These are phyloP conservation scores for Saccharomycopsis schoenii DNA, from an alignment of 805 yeast genomes.

Conservation along the genomic window DNA sequence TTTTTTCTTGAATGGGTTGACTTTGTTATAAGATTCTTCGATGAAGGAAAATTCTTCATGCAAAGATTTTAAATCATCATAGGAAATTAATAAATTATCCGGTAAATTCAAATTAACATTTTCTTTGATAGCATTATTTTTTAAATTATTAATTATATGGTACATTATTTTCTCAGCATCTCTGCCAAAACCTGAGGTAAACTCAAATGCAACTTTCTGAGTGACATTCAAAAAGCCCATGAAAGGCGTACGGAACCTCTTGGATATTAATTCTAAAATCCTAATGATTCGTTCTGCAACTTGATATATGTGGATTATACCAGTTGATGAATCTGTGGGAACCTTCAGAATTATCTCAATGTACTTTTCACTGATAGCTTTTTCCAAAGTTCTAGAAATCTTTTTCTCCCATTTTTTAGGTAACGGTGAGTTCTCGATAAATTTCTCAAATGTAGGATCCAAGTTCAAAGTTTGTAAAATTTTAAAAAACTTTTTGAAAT, in stretches of 20 bases:
- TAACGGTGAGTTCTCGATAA: conserved; percentile 27
- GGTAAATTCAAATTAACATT: conserved; percentile 21
- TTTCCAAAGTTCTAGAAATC: conserved; percentile 28
- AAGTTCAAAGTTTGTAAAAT: conserved; percentile 40
- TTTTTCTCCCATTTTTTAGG: conserved; percentile 35
- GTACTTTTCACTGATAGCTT: conserved; percentile 36
- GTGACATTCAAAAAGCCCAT: conserved; percentile 48
- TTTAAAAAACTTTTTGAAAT: conserved; percentile 42
- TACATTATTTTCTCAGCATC: conserved; percentile 43
- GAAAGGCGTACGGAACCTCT: conserved; percentile 50
- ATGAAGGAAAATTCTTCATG: conserved; percentile 46
- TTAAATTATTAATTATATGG: conserved; percentile 35
- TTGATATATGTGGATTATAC: conserved; percentile 44
- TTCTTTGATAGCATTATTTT: conserved; percentile 22
- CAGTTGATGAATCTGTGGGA: conserved; percentile 51
- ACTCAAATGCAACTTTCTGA: conserved; percentile 35
- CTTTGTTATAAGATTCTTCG: conserved; percentile 41
- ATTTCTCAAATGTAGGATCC: conserved; percentile 33
- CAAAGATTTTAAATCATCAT: conserved; percentile 48
- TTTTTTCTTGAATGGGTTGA: conserved; percentile 25
- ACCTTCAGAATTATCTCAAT: conserved; percentile 34
- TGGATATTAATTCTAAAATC: conserved; percentile 43
- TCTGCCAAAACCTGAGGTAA: conserved; percentile 43
- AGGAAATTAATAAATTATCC: conserved; percentile 25
- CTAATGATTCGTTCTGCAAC: conserved; percentile 44